Conservation (phyloP, 345 rosid genomes). For the Psidium friedrichsthalianum region DNA sequence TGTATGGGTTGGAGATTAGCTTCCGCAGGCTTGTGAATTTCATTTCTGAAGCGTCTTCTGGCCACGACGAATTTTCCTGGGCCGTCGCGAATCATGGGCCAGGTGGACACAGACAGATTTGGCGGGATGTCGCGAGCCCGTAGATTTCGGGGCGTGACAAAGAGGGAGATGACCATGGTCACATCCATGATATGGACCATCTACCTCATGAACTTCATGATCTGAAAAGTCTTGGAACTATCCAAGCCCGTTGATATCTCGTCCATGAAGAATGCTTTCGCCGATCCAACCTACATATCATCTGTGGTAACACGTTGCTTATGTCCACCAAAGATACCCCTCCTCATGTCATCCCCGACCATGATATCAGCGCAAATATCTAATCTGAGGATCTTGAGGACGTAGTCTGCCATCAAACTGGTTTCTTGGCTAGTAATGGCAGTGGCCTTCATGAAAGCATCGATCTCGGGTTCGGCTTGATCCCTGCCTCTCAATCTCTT, state of each 20-base stretch:
- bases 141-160: too few species aligned
- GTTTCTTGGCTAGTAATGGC: constrained; percentile 23
- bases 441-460: constrained; percentile 24
- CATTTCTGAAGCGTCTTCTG: too few species aligned
- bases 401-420: constrained; percentile 20
- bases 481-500: constrained; percentile 26
- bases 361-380: constrained; percentile 29
- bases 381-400: constrained; percentile 29
- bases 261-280: constrained; percentile 37
- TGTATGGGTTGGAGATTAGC: too few species aligned
- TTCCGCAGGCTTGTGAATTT: too few species aligned
- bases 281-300: constrained; percentile 32
- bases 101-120: too few species aligned
- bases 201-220: constrained; percentile 26
- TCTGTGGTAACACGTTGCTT: constrained; percentile 36
- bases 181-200: constrained; percentile 34
- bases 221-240: constrained; percentile 37
- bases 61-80: too few species aligned
- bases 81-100: too few species aligned
- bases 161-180: constrained; percentile 32
- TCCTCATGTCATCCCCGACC: constrained; percentile 36
- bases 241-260: constrained; percentile 45
- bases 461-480: constrained; percentile 23
- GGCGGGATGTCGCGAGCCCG: too few species aligned
- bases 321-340: constrained; percentile 41